A percentile compares a stretch with the other conserved stretches of the same genome.
Conservation (phyloP, 495 filamentous ascomycete genomes). For the Daldinia loculata region DNA sequence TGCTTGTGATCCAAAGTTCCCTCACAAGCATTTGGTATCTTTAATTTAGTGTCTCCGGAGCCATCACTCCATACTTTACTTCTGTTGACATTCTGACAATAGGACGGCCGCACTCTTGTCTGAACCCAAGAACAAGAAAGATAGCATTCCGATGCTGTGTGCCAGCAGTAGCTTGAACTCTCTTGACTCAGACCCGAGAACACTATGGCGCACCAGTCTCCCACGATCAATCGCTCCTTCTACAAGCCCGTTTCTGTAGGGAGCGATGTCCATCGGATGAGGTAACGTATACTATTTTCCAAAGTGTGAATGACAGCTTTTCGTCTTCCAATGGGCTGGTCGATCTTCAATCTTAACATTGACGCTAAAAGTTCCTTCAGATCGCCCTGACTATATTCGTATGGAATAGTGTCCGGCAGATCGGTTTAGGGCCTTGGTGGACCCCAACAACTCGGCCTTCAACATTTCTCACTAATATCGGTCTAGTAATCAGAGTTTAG, state of each 20-base stretch:
- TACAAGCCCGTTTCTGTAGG: not conserved
- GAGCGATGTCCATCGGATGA: not conserved
- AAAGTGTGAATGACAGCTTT: not conserved
- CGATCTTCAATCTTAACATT: not conserved
- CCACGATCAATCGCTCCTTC: not conserved
- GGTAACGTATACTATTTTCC: not conserved
- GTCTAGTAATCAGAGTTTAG: not conserved
- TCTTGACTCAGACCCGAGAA: constrained; percentile 23
- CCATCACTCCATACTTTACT: not conserved
- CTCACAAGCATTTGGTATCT: too few species aligned
- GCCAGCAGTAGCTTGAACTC: constrained; percentile 21
- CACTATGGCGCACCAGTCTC: not conserved
- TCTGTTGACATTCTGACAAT: not conserved
- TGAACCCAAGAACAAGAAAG: not conserved
- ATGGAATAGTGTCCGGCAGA: not conserved
- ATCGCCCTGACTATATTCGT: constrained; percentile 16
- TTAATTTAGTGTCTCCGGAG: not conserved
- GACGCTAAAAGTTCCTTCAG: not conserved
- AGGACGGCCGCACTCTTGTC: not conserved
- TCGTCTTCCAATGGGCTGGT: not conserved
- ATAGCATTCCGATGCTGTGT: not conserved
- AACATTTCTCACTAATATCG: constrained; percentile 5
- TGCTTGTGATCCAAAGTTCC: not conserved
- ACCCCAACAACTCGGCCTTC: not conserved
- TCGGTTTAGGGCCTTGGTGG: not conserved